Conservation (phyloP, 164 flowering plant species). For the Malania oleifera region DNA sequence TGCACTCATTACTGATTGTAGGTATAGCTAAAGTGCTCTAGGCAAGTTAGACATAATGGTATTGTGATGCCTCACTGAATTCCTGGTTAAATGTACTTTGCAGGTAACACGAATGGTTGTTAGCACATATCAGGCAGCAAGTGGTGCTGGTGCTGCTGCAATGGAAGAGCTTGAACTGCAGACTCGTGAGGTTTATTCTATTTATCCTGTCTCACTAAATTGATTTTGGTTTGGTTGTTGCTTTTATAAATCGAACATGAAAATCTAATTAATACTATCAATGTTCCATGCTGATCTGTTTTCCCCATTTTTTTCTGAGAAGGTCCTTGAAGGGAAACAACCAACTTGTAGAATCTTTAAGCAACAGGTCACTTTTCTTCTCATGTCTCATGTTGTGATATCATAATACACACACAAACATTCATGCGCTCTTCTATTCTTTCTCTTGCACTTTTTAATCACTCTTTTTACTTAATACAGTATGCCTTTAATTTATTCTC, state of each 20-base stretch:
- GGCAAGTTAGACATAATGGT: background rate
- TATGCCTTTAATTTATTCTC: slow-evolving; percentile 96
- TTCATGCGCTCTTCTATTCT: background rate
- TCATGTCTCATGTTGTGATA: background rate
- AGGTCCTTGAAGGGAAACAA: slow-evolving; percentile 86
- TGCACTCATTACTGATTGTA: too few relatives aligned
- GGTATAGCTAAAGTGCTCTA: background rate
- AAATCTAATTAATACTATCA: background rate
- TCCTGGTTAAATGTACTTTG: slow-evolving; percentile 9
- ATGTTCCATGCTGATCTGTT: background rate
- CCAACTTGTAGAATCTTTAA: slow-evolving; percentile 94
- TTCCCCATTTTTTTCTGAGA: background rate
- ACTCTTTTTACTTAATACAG: slow-evolving; percentile 46
- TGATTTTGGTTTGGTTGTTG: background rate
- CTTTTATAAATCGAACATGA: background rate
- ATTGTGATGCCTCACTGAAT: background rate
- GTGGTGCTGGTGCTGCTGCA: slow-evolving; percentile 99
- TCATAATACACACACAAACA: too few relatives aligned
- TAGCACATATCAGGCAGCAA: slow-evolving; percentile 98
- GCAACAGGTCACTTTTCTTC: slow-evolving; percentile 54
- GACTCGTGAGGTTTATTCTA: slow-evolving; percentile 79
- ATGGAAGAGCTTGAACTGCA: slow-evolving; percentile 96
- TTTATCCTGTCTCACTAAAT: slow-evolving; percentile 4
- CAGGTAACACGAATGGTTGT: slow-evolving; percentile 96
- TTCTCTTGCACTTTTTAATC: background rate